Percentiles rank a stretch among this genome's conserved stretches.
Conservation (phyloP, 164 flowering plant genomes). For the Tetracentron sinense region DNA sequence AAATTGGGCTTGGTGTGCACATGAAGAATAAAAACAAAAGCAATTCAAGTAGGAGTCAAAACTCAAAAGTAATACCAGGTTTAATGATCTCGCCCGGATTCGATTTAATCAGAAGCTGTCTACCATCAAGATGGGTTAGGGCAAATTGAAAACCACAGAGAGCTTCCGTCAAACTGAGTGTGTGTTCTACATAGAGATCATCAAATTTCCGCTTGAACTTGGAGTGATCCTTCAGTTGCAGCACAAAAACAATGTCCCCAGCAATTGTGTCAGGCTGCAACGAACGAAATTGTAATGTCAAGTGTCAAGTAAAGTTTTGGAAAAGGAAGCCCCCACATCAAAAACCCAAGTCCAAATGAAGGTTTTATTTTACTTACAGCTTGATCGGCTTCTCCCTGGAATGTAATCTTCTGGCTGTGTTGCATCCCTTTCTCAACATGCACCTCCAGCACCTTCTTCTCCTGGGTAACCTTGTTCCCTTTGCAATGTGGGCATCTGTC, state of each 20-base stretch:
- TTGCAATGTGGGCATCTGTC: slow-evolving; percentile 63
- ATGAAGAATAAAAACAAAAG: neutral
- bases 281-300: neutral
- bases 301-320: neutral
- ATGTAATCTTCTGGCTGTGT: slow-evolving; percentile 51
- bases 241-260: slow-evolving; percentile 47
- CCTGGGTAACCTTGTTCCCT: slow-evolving; percentile 56
- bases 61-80: slow-evolving; percentile 38
- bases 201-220: slow-evolving; percentile 43
- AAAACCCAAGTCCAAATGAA: neutral
- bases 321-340: neutral
- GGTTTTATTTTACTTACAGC: slow-evolving; percentile 31
- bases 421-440: slow-evolving; percentile 77
- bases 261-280: slow-evolving; percentile 60
- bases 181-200: slow-evolving; percentile 52
- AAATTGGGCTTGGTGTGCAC: no score
- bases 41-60: neutral
- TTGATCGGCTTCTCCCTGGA: slow-evolving; percentile 66
- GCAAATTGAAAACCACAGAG: slow-evolving; percentile 58
- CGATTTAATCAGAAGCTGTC: slow-evolving; percentile 49
- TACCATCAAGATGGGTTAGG: slow-evolving; percentile 56
- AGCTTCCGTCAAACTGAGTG: slow-evolving; percentile 43
- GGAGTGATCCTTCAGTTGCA: slow-evolving; percentile 50
- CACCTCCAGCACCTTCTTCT: slow-evolving; percentile 69
- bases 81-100: slow-evolving; percentile 53